Evolutionary conservation across 345 rosid genomes (phyloP).

Genomic region (Rhodamnia rubescens): DNA sequence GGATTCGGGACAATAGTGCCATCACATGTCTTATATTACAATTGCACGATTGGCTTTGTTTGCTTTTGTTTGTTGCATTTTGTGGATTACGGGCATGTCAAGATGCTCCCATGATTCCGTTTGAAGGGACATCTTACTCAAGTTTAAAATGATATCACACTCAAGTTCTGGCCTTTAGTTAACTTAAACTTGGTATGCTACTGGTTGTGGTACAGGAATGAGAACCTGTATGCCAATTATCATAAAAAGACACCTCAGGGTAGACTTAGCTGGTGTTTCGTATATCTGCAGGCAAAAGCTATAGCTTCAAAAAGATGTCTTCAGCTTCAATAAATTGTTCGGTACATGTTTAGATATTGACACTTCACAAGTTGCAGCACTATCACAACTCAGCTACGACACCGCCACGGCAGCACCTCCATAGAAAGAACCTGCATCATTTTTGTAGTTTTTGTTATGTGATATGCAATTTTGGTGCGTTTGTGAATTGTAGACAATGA

Average conservation of each 20-base stretch:
- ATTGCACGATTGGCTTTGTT: neutral
- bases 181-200: neutral
- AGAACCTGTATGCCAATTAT: neutral
- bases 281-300: neutral
- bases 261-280: neutral
- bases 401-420: neutral
- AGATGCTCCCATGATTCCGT: neutral
- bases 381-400: neutral
- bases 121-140: neutral
- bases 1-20: neutral
- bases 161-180: neutral
- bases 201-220: neutral
- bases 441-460: neutral
- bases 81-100: neutral
- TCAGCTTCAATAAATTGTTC: no score
- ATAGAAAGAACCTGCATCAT: neutral
- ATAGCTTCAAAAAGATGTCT: neutral
- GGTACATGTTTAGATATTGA: neutral
- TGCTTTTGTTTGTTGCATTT: neutral
- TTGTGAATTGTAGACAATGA: neutral
- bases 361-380: neutral
- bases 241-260: neutral
- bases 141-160: neutral
- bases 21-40: neutral
- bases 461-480: neutral